Evolutionary conservation across 805 yeast species (phyloP).

Genomic region (Saccharomyces paradoxus): DNA sequence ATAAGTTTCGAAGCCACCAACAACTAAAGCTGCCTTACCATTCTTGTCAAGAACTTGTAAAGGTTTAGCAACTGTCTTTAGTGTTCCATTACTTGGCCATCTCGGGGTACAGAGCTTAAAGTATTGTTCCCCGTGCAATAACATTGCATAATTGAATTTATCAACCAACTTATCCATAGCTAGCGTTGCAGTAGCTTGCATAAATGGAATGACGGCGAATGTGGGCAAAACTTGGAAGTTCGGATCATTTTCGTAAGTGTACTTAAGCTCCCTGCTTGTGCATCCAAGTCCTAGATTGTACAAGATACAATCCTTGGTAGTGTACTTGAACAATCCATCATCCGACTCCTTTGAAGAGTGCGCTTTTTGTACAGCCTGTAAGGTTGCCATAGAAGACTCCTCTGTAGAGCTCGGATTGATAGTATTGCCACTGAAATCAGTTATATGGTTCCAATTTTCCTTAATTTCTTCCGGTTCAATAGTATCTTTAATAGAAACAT

Average conservation of each 20-base stretch:
- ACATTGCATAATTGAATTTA: conserved; percentile 79
- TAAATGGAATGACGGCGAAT: conserved; percentile 82
- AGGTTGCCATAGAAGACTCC: conserved; percentile 74
- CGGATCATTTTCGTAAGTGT: conserved; percentile 65
- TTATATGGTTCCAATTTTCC: conserved; percentile 57
- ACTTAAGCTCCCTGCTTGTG: conserved; percentile 62
- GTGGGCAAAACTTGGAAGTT: conserved; percentile 84
- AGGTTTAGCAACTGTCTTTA: conserved; percentile 57
- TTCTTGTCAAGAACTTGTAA: conserved; percentile 78
- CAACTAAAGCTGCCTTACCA: conserved; percentile 68
- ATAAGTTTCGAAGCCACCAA: conserved; percentile 61
- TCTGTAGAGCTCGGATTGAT: conserved; percentile 47
- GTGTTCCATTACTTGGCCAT: conserved; percentile 60
- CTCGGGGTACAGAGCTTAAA: conserved; percentile 49
- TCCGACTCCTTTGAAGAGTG: conserved; percentile 28
- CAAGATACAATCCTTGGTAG: conserved; percentile 63
- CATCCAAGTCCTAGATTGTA: conserved; percentile 92
- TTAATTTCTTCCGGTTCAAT: conserved; percentile 61
- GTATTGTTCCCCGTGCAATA: conserved; percentile 94
- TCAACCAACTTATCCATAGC: conserved; percentile 57
- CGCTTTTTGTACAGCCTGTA: conserved; percentile 48
- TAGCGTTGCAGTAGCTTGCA: conserved; percentile 50
- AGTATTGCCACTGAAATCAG: conserved; percentile 52
- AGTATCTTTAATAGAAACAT: conserved; percentile 41
- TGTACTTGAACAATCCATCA: conserved; percentile 41